Percentiles rank a stretch among this genome's conserved stretches.
phyloP scores from a whole-genome alignment of 192 early-diverging fungal genomes.

The Mortierella claussenii region DNA sequence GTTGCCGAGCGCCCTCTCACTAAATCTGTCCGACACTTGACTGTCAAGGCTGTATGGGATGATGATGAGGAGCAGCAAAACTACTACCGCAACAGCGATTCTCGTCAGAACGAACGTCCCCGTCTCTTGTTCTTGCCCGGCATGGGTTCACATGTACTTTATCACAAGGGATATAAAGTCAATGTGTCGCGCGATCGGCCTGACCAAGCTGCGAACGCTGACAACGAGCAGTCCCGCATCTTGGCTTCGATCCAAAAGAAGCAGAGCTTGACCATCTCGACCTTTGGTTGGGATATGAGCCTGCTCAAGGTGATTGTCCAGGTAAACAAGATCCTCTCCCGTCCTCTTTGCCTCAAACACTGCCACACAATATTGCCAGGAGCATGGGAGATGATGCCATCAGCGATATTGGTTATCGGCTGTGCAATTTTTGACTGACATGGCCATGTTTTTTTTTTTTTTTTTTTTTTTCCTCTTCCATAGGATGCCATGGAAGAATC shows the following conservation, averaged over 20 bases:
- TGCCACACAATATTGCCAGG: too few species aligned
- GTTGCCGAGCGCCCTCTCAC: constrained; percentile 47
- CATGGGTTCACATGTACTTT: constrained; percentile 41
- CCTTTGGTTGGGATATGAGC: constrained; percentile 44
- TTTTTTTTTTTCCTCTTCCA: background rate
- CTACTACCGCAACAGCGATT: constrained; percentile 24
- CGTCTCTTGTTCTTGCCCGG: constrained; percentile 44
- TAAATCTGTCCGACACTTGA: constrained; percentile 51
- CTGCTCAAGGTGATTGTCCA: constrained; percentile 36
- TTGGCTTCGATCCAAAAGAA: constrained; percentile 53
- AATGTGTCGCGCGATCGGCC: constrained; percentile 49
- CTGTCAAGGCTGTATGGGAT: constrained; percentile 46
- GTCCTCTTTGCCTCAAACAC: background rate
- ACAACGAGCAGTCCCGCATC: constrained; percentile 37
- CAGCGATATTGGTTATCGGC: background rate
- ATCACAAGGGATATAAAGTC: constrained; percentile 51
- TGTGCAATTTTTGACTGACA: background rate
- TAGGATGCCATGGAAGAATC: constrained; percentile 49
- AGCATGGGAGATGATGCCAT: too few species aligned
- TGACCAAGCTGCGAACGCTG: constrained; percentile 29
- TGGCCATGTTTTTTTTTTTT: constrained; percentile 5
- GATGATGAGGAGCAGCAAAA: constrained; percentile 17
- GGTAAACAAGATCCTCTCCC: constrained; percentile 3
- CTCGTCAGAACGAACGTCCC: constrained; percentile 34
- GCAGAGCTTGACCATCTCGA: constrained; percentile 38